Evolutionary conservation across 805 yeast species (phyloP), one percentile per base, ranked within the genome.

Genomic region (Komagataella ulmi): DNA sequence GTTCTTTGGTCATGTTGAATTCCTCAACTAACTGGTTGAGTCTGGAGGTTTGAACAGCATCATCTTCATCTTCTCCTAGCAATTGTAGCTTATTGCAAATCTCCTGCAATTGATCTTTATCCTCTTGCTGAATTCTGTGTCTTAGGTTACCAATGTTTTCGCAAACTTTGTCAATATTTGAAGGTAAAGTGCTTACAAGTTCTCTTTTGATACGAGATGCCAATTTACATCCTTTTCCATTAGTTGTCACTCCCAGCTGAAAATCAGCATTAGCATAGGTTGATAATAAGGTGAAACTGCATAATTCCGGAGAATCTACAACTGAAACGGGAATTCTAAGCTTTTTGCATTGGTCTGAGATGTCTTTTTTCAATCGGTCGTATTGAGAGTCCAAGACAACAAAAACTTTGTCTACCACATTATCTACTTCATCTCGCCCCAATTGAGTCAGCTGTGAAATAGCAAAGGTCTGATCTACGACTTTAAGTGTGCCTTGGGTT

Each of bases 211-310:
- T 75, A 58, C 96, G 73, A 51, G 81, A 77, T 1, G 96, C 95
- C 50, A 90, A 69, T 50, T 88, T 79, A 68, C 97, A 90, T 3
- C 97, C 97, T 66, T 85, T 85, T 0, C 96, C 95, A 23, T 82
- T 77, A 0, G 97, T 90, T 2, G 91, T 80, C 7, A 90, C 79
- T 0, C 96, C 95, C 50, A 90, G 57, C 63, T 86, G 91, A 65
- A 90, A 80, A 50, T 77, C 80, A 6, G 95, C 93, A 52, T 82
- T 80, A 2, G 71, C 68, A 60, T 77, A 79, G 0, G 90, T 79
- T 0, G 97, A 85, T 19, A 88, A 69, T 51, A 88, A 64, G 0
- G 91, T 79, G 63, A 90, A 90, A 0, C 90, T 79, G 51, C 93
- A 85, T 23, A 75, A 70, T 36, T 80, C 81, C 0, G 89, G 80